A percentile compares a stretch with the other conserved stretches of the same genome.
phyloP scores from a whole-genome alignment of 148 eudicot species.

The Fagopyrum esculentum region DNA sequence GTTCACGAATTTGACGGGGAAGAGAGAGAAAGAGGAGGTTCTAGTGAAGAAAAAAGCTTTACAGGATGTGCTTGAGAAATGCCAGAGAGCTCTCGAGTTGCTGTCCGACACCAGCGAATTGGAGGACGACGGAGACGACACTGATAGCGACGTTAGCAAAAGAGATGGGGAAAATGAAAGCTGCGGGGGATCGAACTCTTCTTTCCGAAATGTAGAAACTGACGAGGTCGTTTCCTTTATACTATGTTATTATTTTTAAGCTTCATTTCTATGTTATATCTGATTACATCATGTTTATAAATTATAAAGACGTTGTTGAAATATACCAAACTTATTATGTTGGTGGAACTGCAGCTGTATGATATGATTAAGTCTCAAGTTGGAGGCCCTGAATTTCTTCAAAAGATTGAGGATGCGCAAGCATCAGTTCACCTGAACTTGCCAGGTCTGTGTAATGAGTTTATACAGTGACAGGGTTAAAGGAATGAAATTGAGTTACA shows the following conservation, averaged over 20 bases:
- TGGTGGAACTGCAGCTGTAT: conserved; percentile 8
- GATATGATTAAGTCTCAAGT: conserved; percentile 16
- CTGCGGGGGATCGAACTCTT: background rate
- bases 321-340: background rate
- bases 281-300: background rate
- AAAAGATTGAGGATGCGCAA: conserved; percentile 17
- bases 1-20: background rate
- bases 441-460: background rate
- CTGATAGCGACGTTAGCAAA: conserved; percentile 11
- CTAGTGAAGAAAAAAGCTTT: conserved; percentile 15
- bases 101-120: background rate
- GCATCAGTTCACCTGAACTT: conserved; percentile 11
- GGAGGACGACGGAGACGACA: conserved; percentile 10
- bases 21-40: conserved; percentile 15
- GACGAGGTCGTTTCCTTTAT: conserved; percentile 15
- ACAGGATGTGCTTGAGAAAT: conserved; percentile 16
- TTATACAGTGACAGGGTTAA: background rate
- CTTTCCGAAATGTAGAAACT: conserved; percentile 8
- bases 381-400: conserved; percentile 17
- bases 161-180: conserved; percentile 1
- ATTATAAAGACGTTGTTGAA: background rate
- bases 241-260: background rate
- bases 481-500: background rate
- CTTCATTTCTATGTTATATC: background rate
- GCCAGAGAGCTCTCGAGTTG: conserved; percentile 19